phyloP scores from a whole-genome alignment of 495 filamentous ascomycete species.

The Ramalina peruviana region DNA sequence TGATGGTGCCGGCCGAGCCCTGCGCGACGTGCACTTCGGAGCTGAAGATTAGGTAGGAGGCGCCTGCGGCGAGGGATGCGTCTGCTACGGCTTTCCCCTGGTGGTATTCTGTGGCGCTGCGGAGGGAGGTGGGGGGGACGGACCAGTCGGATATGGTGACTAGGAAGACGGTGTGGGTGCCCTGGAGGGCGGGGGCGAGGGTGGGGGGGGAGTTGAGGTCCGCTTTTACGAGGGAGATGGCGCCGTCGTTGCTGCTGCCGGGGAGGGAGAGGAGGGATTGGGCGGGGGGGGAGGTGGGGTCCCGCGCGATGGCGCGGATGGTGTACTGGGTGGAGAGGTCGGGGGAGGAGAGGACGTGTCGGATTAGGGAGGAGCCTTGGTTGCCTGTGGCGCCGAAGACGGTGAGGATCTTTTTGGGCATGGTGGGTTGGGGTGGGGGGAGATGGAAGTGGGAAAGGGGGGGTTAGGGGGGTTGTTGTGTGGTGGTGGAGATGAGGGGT shows the following conservation, averaged over 20 bases:
- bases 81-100: slow-evolving; percentile 45
- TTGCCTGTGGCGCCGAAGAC: slow-evolving; percentile 45
- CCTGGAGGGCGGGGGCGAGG: slow-evolving; percentile 31
- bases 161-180: slow-evolving; percentile 34
- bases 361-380: slow-evolving; percentile 45
- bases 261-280: slow-evolving; percentile 18
- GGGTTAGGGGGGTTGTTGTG: too few relatives aligned
- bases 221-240: slow-evolving; percentile 37
- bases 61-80: slow-evolving; percentile 19
- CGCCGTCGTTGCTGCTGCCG: slow-evolving; percentile 29
- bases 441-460: too few relatives aligned
- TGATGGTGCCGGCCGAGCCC: slow-evolving; percentile 11
- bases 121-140: slow-evolving; percentile 4
- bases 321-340: slow-evolving; percentile 29
- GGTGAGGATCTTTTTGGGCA: slow-evolving; percentile 33
- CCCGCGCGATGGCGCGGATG: slow-evolving; percentile 42
- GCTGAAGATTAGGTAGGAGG: slow-evolving; percentile 35
- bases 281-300: slow-evolving; percentile 31
- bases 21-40: slow-evolving; percentile 15
- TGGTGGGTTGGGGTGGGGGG: slow-evolving; percentile 11
- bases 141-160: slow-evolving; percentile 27
- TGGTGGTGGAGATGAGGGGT: too few relatives aligned
- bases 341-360: slow-evolving; percentile 31
- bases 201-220: slow-evolving; percentile 29
- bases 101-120: slow-evolving; percentile 29